Evolutionary conservation across 179 eudicot genomes (phyloP), one percentile per base, ranked within the genome.

Genomic region (Gypsophila paniculata): DNA sequence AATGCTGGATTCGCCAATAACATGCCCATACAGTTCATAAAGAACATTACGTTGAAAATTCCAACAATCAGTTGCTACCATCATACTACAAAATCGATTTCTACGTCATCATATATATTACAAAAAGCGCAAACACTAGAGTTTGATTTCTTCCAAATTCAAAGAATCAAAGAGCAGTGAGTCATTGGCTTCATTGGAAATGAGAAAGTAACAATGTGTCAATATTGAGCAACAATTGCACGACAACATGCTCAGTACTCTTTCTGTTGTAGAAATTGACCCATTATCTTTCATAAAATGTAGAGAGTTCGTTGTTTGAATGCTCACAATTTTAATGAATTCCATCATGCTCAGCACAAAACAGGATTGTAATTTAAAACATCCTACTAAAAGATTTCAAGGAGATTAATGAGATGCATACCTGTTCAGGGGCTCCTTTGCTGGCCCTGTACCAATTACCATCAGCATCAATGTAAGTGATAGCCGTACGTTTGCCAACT

Each of bases 381-480:
- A 18, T 49, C 22, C 36, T 38, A 61, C 64, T 2, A 9, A 2
- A 60, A 57, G 36, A n/a, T 23, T 58, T 12, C 18, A 51, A 42
- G 65, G 49, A 25, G 29, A 38, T 49, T 6, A 4, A 52, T 1
- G 26, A 25, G 58, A 48, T 51, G 52, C 66, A 72, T 67, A 82
- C 93, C 89, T 90, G 91, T 78, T 90, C 91, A 62, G 96, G 93
- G 36, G 91, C 91, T 55, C 96, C 96, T 86, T 88, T 90, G 85
- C 90, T 88, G 71, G 88, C 84, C 58, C 93, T 77, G 77, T 85
- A 83, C 96, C 93, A 88, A n/a, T 85, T 83, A 44, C 93, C 96
- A 79, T 85, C 83, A 59, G 76, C 23, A 72, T 85, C 91, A 65
- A 88, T 81, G 75, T 88, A 90, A 26, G 93, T 90, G 65, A 88